Base-by-base conservation (phyloP, 1,139 yeast species). In the Geotrichum restrictum region DNA sequence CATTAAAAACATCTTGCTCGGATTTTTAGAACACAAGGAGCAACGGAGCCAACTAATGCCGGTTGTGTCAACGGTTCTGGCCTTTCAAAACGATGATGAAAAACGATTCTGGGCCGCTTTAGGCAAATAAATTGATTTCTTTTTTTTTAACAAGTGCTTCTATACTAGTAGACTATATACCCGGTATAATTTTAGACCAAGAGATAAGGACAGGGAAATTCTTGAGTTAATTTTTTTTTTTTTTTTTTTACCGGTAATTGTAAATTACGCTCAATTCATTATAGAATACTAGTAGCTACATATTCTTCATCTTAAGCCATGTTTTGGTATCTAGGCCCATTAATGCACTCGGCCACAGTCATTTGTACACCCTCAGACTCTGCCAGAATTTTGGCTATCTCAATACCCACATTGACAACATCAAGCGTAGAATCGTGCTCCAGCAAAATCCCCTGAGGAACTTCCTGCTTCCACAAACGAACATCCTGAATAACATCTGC, bases 1-100 rank as follows among this genome's bases (percentile, higher is more conserved):
- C 65, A 77, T 89, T 50, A 87, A 86, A 66, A 93, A 93, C 65
- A 96, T 93, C 1, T 70, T 93, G 19, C 71, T 93, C 8, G 97
- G 97, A 1, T 93, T 85, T 66, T 70, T 91, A 57, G 97, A 91
- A 64, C 96, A 88, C 64, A 86, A 79, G 63, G 98, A 91, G 14
- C 97, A 91, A 68, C 75, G 98, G 51, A 82, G 77, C 36, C 88
- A 83, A 66, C 75, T 93, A 48, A 72, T 93, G 37, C 97, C 98
- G 0, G 98, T 93, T 6, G 75, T 93, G 27, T 79, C 91, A 50
- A 82, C 88, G 56, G 70, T 93, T 48, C 76, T 93, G 57, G 80
- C 82, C 54, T 73, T 93, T 63, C 79, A 76, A 49, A 79, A 77
- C 49, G 80, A 77, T 7, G 98, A 91, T 59, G 95, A 86, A 66